Conservation (phyloP, 2,329 filamentous ascomycete species). For the Raffaelea deltoideospora region DNA sequence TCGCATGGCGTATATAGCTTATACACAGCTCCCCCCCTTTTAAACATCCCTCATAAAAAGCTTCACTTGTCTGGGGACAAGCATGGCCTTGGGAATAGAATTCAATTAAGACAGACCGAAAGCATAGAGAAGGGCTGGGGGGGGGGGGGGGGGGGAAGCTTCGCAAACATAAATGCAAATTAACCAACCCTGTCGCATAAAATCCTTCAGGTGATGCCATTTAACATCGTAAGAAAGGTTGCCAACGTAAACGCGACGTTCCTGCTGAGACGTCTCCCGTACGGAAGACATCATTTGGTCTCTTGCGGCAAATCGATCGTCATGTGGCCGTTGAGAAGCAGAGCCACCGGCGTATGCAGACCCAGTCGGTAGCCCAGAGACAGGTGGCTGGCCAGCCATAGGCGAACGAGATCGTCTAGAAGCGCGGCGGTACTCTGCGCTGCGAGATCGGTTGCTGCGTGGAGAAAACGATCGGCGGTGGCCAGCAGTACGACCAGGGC, state of each 20-base stretch:
- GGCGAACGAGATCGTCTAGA: constrained; percentile 69
- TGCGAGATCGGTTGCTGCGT: constrained; percentile 58
- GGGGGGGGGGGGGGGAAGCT: no score
- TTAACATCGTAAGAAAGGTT: constrained; percentile 99
- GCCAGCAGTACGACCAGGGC: constrained; percentile 48
- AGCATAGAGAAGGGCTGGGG: constrained; percentile 11
- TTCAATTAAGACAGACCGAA: constrained; percentile 19
- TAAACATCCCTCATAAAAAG: no score
- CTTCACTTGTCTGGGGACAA: no score
- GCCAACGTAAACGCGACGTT: constrained; percentile 97
- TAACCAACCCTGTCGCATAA: constrained; percentile 93
- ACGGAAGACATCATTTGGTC: constrained; percentile 95
- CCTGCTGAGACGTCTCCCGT: constrained; percentile 90
- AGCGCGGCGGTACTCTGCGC: constrained; percentile 62
- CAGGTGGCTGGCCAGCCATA: constrained; percentile 61
- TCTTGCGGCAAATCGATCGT: constrained; percentile 70
- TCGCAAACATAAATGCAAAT: neutral
- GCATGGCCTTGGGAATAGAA: no score
- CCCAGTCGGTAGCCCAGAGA: constrained; percentile 51
- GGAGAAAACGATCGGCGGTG: constrained; percentile 67
- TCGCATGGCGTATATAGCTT: no score
- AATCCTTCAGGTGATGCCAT: constrained; percentile 99
- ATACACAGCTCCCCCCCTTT: no score
- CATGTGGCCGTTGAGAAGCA: constrained; percentile 57
- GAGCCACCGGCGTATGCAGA: constrained; percentile 43